phyloP scores from a whole-genome alignment of 208 protist species.

The Herpetomonas samuelpessoai region DNA sequence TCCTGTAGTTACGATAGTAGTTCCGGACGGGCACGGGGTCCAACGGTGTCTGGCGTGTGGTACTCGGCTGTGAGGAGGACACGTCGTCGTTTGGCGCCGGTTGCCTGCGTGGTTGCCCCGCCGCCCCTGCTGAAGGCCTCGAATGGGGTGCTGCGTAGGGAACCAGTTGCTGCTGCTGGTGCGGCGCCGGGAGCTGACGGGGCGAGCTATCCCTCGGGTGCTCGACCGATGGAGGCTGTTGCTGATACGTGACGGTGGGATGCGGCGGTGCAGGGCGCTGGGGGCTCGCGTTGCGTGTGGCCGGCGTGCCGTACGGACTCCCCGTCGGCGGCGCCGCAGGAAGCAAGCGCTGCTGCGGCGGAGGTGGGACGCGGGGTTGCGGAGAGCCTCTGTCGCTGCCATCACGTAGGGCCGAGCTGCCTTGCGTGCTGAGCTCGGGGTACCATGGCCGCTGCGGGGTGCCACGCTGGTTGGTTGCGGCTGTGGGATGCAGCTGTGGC shows the following conservation, averaged over 20 bases:
- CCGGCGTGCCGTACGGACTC: constrained; percentile 18
- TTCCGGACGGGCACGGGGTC: not conserved
- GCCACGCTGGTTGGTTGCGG: constrained; percentile 14
- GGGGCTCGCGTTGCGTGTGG: constrained; percentile 11
- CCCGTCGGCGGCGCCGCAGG: constrained; percentile 15
- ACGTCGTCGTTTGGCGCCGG: not conserved
- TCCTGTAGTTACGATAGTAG: not conserved
- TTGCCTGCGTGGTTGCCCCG: too few species aligned
- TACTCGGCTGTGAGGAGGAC: not conserved
- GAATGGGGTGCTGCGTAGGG: too few species aligned
- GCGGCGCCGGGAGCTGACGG: too few species aligned
- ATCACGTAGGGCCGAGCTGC: too few species aligned
- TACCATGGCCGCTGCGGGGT: constrained; percentile 5
- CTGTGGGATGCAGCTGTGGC: constrained; percentile 1
- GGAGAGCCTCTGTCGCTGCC: not conserved
- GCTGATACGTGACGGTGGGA: too few species aligned
- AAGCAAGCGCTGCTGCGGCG: constrained; percentile 3
- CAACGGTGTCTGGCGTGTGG: not conserved
- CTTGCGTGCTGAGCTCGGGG: constrained; percentile 6
- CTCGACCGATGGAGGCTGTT: too few species aligned
- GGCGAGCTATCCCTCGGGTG: too few species aligned
- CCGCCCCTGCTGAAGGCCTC: too few species aligned
- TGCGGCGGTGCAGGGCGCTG: too few species aligned
- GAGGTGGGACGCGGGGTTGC: not conserved
- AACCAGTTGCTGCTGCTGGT: too few species aligned